phyloP scores from a whole-genome alignment of 257 asterid species.

The Primulina eburnea region DNA sequence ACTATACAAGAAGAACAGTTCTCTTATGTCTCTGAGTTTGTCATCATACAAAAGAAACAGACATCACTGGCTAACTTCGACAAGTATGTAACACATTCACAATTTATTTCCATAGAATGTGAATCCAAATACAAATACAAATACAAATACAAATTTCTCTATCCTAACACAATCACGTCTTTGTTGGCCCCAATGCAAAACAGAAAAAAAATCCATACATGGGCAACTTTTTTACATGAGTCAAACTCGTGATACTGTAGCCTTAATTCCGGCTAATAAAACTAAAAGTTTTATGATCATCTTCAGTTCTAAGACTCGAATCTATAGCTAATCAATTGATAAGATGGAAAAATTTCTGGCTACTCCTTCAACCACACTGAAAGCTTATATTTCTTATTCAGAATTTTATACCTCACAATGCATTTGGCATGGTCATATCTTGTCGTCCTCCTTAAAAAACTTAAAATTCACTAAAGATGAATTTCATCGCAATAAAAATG shows the following conservation, averaged over 20 bases:
- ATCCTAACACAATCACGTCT: no score
- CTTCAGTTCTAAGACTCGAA: neutral
- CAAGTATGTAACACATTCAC: neutral
- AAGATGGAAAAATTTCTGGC: constrained; percentile 2
- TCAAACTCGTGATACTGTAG: no score
- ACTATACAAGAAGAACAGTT: neutral
- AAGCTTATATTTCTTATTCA: constrained; percentile 1
- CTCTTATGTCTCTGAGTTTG: neutral
- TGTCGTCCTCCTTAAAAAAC: no score
- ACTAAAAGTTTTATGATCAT: neutral
- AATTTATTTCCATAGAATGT: constrained; percentile 2
- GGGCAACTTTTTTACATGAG: no score
- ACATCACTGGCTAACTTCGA: neutral
- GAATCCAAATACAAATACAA: neutral
- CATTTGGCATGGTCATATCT: neutral
- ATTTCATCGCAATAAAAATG: neutral
- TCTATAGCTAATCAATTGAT: neutral
- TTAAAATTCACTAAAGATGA: neutral
- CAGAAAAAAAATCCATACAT: no score
- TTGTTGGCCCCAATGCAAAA: no score
- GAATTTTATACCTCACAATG: neutral
- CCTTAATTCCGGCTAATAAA: neutral
- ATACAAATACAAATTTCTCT: neutral
- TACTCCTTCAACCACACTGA: neutral
- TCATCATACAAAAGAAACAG: neutral